A percentile compares a stretch with the other conserved stretches of the same genome.
These are phyloP conservation scores for Camellia lanceoleosa DNA, from an alignment of 148 eudicot species.

Conservation along the genomic window DNA sequence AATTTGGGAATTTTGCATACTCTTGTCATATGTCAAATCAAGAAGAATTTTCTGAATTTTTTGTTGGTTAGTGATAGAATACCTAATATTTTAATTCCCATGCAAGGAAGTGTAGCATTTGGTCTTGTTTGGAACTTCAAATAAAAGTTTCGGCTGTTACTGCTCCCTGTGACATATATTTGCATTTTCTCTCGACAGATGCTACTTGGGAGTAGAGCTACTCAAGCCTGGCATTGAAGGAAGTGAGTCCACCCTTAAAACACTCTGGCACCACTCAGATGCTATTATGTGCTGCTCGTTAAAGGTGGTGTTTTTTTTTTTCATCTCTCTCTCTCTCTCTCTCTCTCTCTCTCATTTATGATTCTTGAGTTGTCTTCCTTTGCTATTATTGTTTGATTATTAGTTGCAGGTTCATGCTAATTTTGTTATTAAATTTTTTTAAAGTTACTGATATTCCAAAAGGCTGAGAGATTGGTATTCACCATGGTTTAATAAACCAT, in stretches of 20 bases:
- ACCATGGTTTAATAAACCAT: too few relatives aligned
- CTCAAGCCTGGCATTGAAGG: constrained; percentile 64
- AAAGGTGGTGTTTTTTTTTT: constrained; percentile 42
- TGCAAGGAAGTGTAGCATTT: not conserved
- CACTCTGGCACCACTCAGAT: constrained; percentile 85
- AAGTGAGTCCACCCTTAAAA: constrained; percentile 63
- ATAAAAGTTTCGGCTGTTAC: not conserved
- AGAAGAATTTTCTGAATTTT: not conserved
- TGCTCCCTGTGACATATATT: not conserved
- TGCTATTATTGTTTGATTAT: too few relatives aligned
- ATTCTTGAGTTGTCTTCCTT: not conserved
- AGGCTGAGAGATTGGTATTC: too few relatives aligned
- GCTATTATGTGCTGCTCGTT: constrained; percentile 89
- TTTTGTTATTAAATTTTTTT: too few relatives aligned
- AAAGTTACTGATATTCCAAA: too few relatives aligned
- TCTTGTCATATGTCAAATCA: not conserved
- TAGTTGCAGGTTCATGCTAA: too few relatives aligned
- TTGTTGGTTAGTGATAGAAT: not conserved
- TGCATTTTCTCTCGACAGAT: constrained; percentile 33
- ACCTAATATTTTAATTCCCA: not conserved
- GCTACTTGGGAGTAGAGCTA: constrained; percentile 74
- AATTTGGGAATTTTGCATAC: not conserved
- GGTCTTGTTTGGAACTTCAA: not conserved
- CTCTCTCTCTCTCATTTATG: not conserved
- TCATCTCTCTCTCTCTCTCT: too few relatives aligned